Evolutionary conservation across 345 rosid species (phyloP).

Genomic region (Excoecaria agallocha): DNA sequence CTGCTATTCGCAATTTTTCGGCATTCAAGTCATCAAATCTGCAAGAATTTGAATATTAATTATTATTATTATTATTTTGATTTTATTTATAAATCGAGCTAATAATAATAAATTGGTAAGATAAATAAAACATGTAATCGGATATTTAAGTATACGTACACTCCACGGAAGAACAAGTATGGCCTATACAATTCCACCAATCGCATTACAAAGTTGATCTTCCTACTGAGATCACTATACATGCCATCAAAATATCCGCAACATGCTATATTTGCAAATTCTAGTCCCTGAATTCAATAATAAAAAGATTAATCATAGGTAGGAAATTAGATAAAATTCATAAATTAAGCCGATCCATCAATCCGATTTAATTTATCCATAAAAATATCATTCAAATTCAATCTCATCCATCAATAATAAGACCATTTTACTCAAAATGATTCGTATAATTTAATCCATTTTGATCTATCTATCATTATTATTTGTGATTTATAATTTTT

Average conservation of each 20-base stretch:
- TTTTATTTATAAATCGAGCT: too few species aligned
- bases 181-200: conserved; percentile 73
- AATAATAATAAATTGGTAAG: not conserved
- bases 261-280: conserved; percentile 46
- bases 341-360: too few species aligned
- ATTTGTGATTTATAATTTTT: too few species aligned
- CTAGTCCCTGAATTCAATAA: conserved; percentile 34
- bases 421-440: too few species aligned
- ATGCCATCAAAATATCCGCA: conserved; percentile 41
- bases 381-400: too few species aligned
- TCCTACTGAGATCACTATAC: conserved; percentile 43
- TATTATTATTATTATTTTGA: not conserved
- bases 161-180: conserved; percentile 66
- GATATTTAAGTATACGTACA: conserved; percentile 45
- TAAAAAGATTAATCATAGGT: not conserved
- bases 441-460: too few species aligned
- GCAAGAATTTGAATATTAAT: not conserved
- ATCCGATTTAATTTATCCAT: too few species aligned
- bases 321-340: too few species aligned
- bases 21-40: conserved; percentile 20
- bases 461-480: too few species aligned
- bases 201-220: conserved; percentile 57
- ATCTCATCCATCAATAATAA: too few species aligned
- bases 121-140: too few species aligned
- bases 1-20: not conserved